Conservation (phyloP, 805 yeast species). For the Candida caryicola region DNA sequence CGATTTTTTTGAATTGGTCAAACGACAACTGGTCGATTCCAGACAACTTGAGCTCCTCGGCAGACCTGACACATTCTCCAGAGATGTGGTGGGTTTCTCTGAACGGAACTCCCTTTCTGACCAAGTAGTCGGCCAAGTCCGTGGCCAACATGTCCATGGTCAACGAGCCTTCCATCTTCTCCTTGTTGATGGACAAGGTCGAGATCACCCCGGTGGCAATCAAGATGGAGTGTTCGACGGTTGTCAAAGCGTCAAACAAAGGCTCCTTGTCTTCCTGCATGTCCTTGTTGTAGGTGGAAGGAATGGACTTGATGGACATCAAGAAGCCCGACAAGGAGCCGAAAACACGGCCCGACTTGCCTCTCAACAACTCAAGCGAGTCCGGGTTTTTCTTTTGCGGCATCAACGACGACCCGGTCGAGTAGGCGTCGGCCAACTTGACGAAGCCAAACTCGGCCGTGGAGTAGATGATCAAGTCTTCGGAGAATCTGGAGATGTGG, state of each 20-base stretch:
- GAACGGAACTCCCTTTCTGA: constrained; percentile 97
- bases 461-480: constrained; percentile 92
- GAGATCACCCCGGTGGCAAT: constrained; percentile 97
- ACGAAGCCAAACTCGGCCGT: constrained; percentile 97
- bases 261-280: constrained; percentile 99
- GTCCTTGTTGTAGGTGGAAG: constrained; percentile 96
- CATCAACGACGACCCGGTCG: constrained; percentile 97
- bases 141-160: constrained; percentile 99
- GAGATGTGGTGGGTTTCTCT: constrained; percentile 99
- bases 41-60: constrained; percentile 71
- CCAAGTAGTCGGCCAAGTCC: constrained; percentile 95
- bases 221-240: constrained; percentile 89
- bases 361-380: constrained; percentile 89
- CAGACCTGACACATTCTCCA: constrained; percentile 92
- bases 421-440: constrained; percentile 92
- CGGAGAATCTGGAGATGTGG: constrained; percentile 91
- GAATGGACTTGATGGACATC: constrained; percentile 96
- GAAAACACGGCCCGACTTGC: constrained; percentile 95
- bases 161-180: constrained; percentile 79
- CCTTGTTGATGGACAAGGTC: constrained; percentile 69
- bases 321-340: constrained; percentile 94
- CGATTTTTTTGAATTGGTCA: constrained; percentile 77
- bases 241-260: constrained; percentile 82
- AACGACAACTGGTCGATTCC: constrained; percentile 85
- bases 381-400: constrained; percentile 99